Evolutionary conservation across 2,329 filamentous ascomycete species (phyloP).

Genomic region (Fusarium sp.): DNA sequence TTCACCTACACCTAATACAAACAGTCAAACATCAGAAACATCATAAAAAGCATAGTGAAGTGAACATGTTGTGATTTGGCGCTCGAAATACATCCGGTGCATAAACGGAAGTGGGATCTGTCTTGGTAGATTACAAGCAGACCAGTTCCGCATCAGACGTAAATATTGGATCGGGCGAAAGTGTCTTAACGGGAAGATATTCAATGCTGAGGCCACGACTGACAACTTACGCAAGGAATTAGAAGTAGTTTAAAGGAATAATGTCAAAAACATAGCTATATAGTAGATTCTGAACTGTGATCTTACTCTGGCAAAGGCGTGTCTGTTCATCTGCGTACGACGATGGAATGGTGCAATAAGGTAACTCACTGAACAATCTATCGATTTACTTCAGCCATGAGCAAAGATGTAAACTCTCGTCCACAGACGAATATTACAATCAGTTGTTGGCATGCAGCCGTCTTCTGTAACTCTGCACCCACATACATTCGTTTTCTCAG

Average conservation of each 20-base stretch:
- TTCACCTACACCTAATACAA: constrained; percentile 16
- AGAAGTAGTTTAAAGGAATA: too few species aligned
- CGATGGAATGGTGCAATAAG: too few species aligned
- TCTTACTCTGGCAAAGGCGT: accelerated
- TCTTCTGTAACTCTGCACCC: too few species aligned
- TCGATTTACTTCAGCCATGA: background rate
- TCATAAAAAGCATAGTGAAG: background rate
- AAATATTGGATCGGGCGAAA: too few species aligned
- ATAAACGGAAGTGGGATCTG: background rate
- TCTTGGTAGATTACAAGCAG: background rate
- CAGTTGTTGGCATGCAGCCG: too few species aligned
- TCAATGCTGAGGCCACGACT: too few species aligned
- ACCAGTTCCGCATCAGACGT: too few species aligned
- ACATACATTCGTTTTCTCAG: background rate
- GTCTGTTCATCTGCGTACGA: background rate
- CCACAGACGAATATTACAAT: too few species aligned
- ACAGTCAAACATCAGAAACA: background rate
- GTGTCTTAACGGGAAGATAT: too few species aligned
- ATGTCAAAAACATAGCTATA: too few species aligned
- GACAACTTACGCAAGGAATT: too few species aligned
- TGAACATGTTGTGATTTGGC: accelerated
- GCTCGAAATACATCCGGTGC: accelerated
- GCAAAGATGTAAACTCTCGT: background rate
- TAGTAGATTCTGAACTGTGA: background rate
- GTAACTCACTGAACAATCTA: too few species aligned